Conservation (phyloP, 1,284 basidiomycete species). For the Somion occarium region DNA sequence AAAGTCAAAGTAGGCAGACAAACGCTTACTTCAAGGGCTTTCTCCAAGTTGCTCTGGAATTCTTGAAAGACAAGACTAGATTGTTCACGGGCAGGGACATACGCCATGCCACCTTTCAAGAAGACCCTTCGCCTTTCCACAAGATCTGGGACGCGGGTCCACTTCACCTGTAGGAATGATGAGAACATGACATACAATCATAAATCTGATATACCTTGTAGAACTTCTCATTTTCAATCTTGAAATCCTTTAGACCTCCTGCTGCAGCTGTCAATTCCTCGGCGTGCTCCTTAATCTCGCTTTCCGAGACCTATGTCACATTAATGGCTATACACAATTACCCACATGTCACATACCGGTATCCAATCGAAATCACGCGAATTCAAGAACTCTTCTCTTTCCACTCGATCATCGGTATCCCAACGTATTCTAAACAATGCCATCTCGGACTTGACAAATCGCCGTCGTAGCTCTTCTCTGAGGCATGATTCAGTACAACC, state of each 20-base stretch:
- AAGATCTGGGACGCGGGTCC: conserved; percentile 93
- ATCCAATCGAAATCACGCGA: conserved; percentile 82
- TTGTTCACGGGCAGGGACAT: conserved; percentile 80
- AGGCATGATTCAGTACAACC: background rate
- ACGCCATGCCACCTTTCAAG: conserved; percentile 83
- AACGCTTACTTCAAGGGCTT: conserved; percentile 70
- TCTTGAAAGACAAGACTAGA: conserved; percentile 89
- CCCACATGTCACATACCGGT: conserved; percentile 37
- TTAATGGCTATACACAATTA: background rate
- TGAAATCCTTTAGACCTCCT: conserved; percentile 4
- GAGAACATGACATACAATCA: background rate
- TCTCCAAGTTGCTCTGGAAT: conserved; percentile 75
- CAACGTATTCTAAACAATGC: conserved; percentile 85
- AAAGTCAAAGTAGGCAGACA: background rate
- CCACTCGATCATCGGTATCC: conserved; percentile 60
- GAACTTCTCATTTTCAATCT: conserved; percentile 49
- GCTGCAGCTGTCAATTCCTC: conserved; percentile 50
- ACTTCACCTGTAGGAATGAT: conserved; percentile 46
- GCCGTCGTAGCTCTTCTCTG: conserved; percentile 86
- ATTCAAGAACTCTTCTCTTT: conserved; percentile 70
- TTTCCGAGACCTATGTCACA: conserved; percentile 46
- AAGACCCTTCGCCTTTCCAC: conserved; percentile 84
- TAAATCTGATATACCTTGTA: conserved; percentile 55
- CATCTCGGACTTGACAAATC: conserved; percentile 90
- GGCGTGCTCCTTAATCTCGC: conserved; percentile 53